These are phyloP conservation scores for Krasilnikovozyma curviuscula DNA, from an alignment of 768 basidiomycete genomes.

Conservation along the genomic window DNA sequence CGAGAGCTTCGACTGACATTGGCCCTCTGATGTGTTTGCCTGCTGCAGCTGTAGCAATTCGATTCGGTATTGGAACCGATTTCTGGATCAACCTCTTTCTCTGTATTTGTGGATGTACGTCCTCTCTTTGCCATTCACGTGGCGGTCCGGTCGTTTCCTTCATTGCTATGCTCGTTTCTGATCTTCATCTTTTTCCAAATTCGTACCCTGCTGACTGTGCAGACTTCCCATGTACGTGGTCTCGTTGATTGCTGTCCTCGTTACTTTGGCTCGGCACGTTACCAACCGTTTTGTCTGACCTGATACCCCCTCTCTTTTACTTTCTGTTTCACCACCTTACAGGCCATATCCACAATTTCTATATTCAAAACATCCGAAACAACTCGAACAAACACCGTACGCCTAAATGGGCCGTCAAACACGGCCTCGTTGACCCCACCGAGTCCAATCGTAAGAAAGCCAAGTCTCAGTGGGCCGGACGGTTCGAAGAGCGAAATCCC, in stretches of 20 bases:
- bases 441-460: conserved; percentile 57
- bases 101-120: conserved; percentile 65
- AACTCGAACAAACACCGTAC: conserved; percentile 79
- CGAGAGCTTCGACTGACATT: conserved; percentile 4
- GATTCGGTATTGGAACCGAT: conserved; percentile 78
- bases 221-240: conserved; percentile 15
- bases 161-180: conserved; percentile 45
- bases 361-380: conserved; percentile 68
- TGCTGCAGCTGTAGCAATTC: conserved; percentile 59
- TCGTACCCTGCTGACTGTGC: background rate
- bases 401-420: conserved; percentile 78
- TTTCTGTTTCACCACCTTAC: conserved; percentile 5
- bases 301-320: conserved; percentile 4
- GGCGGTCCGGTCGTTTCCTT: background rate
- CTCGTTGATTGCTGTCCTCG: background rate
- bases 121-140: background rate
- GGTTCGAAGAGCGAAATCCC: conserved; percentile 28
- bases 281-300: background rate
- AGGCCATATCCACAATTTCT: conserved; percentile 13
- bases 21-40: background rate
- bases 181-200: background rate
- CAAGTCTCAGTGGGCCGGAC: conserved; percentile 68
- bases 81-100: conserved; percentile 78
- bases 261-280: background rate
- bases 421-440: conserved; percentile 67